Evolutionary conservation across 2,329 filamentous ascomycete species (phyloP), one percentile per base, ranked within the genome.

Genomic region (Penicillium brasilianum): DNA sequence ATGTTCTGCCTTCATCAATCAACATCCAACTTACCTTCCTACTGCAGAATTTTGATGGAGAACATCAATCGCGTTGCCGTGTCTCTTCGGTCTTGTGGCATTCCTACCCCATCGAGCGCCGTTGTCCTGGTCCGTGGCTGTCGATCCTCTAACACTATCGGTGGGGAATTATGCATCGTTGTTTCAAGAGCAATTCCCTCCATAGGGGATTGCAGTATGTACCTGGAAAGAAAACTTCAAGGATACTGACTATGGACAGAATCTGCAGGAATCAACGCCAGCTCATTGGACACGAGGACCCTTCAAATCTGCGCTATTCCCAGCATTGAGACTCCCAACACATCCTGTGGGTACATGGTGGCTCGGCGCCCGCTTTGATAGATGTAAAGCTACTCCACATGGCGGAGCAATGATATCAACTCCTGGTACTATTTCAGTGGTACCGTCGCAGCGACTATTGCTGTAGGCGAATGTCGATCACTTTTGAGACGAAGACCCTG

Each of bases 371-470:
- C 20, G 22, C 28, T 54, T 18, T 37, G 22, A 46, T 57, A 30
- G 30, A 53, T 41, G 52, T 52, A 22, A 62, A 59, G 30, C 56
- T 54, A 37, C 18, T 43, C 39, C 39, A 43, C 13, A 22, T 13
- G 46, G n/a, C 39, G 43, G 25, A 48, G 54, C 48, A n/a, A 58
- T 59, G 63, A 61, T 63, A 61, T 61, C 61, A 64, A 28, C n/a
- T 39, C 44, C 18, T 37, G 25, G 44, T 52, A 41, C 48, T 49
- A 28, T 54, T 56, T 57, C 22, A 28, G 34, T 54, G 28, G 34
- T 51, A 58, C 16, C 25, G 25, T 59, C 49, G 58, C 10, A 57
- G 20, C 41, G 34, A 54, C 44, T 34, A 25, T 11, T 14, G 10
- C 39, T 46, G 22, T 8, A 48, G 10, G 20, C 9, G 16, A 16